These are phyloP conservation scores for Lentinula edodes DNA, from an alignment of 768 basidiomycete species.

Conservation along the genomic window DNA sequence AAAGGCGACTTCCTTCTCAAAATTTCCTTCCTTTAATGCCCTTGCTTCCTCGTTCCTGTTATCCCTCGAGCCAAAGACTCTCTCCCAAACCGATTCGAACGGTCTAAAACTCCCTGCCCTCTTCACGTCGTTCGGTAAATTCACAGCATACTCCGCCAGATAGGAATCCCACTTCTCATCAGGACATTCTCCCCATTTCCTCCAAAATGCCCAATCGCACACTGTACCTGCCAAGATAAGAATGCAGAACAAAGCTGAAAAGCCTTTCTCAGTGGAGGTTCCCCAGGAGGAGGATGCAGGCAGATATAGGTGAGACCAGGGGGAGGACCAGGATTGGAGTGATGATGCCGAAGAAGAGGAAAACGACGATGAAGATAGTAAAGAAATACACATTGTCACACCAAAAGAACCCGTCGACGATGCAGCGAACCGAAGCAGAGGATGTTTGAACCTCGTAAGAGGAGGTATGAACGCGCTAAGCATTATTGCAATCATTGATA, in stretches of 20 bases:
- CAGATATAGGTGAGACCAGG: slow-evolving; percentile 62
- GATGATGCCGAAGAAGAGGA: not conserved
- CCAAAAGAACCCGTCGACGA: slow-evolving; percentile 56
- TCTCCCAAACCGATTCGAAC: slow-evolving; percentile 47
- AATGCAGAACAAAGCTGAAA: slow-evolving; percentile 52
- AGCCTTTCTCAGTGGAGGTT: slow-evolving; percentile 46
- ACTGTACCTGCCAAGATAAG: slow-evolving; percentile 41
- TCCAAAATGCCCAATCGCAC: slow-evolving; percentile 50
- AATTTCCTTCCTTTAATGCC: too few relatives aligned
- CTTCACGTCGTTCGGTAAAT: slow-evolving; percentile 46
- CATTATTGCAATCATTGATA: slow-evolving; percentile 34
- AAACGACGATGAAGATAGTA: slow-evolving; percentile 31
- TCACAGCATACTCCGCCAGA: slow-evolving; percentile 50
- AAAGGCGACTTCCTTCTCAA: slow-evolving; percentile 13
- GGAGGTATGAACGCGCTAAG: slow-evolving; percentile 23
- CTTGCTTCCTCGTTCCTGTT: too few relatives aligned
- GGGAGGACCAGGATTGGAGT: slow-evolving; percentile 52
- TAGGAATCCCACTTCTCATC: slow-evolving; percentile 75
- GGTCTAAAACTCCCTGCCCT: slow-evolving; percentile 58
- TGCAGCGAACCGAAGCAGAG: slow-evolving; percentile 43
- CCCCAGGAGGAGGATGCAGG: slow-evolving; percentile 41
- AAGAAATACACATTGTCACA: slow-evolving; percentile 43
- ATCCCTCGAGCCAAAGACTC: slow-evolving; percentile 18
- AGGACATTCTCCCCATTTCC: slow-evolving; percentile 59
- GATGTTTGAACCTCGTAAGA: slow-evolving; percentile 37